Conservation (phyloP, 2,329 filamentous ascomycete species). For the Sclerotinia glacialis region DNA sequence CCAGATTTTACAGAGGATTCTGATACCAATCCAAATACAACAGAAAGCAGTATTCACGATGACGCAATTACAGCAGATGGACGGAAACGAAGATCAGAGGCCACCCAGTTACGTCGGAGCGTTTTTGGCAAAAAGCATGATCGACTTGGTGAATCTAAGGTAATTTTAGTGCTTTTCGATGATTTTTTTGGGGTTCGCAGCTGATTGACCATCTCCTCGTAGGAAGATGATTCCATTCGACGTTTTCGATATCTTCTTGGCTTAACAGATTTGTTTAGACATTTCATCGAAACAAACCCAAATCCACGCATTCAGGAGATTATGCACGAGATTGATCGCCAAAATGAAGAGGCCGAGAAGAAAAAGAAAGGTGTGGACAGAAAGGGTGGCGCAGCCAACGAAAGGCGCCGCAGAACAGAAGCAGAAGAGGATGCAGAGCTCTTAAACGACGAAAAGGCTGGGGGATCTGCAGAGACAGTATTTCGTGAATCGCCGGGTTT, state of each 20-base stretch:
- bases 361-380: slow-evolving; percentile 72
- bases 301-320: slow-evolving; percentile 93
- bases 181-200: not conserved
- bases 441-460: slow-evolving; percentile 81
- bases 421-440: slow-evolving; percentile 96
- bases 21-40: slow-evolving; percentile 65
- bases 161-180: slow-evolving; percentile 41
- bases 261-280: slow-evolving; percentile 92
- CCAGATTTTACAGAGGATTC: slow-evolving; percentile 66
- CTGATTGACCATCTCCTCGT: slow-evolving; percentile 11
- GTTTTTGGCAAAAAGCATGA: slow-evolving; percentile 96
- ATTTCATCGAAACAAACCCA: slow-evolving; percentile 97
- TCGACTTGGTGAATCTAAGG: slow-evolving; percentile 86
- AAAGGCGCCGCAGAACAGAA: slow-evolving; percentile 83
- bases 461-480: slow-evolving; percentile 79
- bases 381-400: slow-evolving; percentile 78
- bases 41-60: slow-evolving; percentile 80
- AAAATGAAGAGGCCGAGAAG: slow-evolving; percentile 72
- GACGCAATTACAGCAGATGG: slow-evolving; percentile 68
- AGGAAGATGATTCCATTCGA: slow-evolving; percentile 94
- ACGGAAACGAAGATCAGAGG: slow-evolving; percentile 80
- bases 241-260: slow-evolving; percentile 93
- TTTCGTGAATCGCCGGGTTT: slow-evolving; percentile 94
- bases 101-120: slow-evolving; percentile 83
- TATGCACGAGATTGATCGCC: slow-evolving; percentile 89